Percentiles rank a stretch among this genome's conserved stretches.
phyloP scores from a whole-genome alignment of 768 basidiomycete genomes.

The Boletus bicolor region DNA sequence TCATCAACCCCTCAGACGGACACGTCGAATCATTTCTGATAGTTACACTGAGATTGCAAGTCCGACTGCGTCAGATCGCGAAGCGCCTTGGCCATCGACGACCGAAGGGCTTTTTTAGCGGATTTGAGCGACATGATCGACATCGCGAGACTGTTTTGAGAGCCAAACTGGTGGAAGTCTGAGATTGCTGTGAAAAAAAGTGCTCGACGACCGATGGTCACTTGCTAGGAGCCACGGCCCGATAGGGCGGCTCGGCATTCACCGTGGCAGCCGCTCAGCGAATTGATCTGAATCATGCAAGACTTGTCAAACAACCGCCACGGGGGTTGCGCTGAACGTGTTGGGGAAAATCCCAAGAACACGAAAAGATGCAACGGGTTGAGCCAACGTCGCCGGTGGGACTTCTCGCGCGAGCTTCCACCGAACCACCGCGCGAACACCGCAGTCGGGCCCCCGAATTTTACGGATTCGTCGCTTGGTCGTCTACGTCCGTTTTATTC shows the following conservation, averaged over 20 bases:
- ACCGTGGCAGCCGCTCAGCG: conserved; percentile 5
- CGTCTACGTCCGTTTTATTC: conserved; percentile 69
- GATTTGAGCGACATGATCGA: conserved; percentile 29
- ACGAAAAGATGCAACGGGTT: conserved; percentile 8
- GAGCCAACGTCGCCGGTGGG: conserved; percentile 44
- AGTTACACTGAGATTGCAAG: conserved; percentile 60
- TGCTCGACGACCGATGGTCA: background rate
- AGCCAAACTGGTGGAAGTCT: background rate
- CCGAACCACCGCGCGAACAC: conserved; percentile 38
- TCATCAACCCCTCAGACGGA: background rate
- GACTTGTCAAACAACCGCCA: conserved; percentile 9
- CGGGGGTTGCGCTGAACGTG: conserved; percentile 22
- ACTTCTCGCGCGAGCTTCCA: conserved; percentile 43
- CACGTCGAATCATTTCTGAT: background rate
- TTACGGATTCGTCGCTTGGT: conserved; percentile 89
- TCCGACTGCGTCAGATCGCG: conserved; percentile 40
- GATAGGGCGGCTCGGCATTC: conserved; percentile 12
- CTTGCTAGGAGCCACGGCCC: background rate
- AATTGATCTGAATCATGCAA: too few relatives aligned
- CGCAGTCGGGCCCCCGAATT: conserved; percentile 78
- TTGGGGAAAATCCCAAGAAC: background rate
- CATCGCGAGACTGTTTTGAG: conserved; percentile 14
- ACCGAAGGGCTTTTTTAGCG: conserved; percentile 57
- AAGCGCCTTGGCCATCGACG: conserved; percentile 44
- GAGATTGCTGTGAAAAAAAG: background rate